A percentile compares a stretch with the other conserved stretches of the same genome.
Evolutionary conservation across 176 grass and related monocot species (phyloP).

Genomic region (Phyllostachys edulis): DNA sequence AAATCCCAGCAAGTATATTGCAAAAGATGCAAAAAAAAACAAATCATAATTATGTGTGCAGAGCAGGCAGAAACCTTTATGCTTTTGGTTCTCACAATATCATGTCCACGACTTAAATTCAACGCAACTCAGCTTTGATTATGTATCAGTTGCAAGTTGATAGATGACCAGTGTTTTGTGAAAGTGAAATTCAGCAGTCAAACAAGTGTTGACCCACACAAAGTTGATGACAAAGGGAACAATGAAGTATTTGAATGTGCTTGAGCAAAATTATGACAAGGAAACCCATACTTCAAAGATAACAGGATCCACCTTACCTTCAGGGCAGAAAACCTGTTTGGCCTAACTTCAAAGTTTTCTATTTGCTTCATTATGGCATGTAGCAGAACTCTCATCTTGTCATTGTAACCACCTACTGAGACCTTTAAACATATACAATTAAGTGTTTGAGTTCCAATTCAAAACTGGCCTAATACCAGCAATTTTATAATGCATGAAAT

Average conservation of each 20-base stretch:
- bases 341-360: conserved; percentile 84
- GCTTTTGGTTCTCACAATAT: conserved; percentile 15
- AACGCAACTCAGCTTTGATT: not conserved
- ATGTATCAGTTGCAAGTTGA: conserved; percentile 5
- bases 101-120: conserved; percentile 20
- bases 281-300: conserved; percentile 3
- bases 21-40: not conserved
- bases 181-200: conserved; percentile 1
- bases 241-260: not conserved
- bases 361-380: conserved; percentile 76
- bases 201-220: not conserved
- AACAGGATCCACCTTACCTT: conserved; percentile 58
- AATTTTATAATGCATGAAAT: conserved; percentile 23
- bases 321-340: conserved; percentile 79
- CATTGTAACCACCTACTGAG: conserved; percentile 74
- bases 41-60: not conserved
- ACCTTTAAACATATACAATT: conserved; percentile 51
- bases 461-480: not conserved
- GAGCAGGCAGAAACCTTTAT: not conserved
- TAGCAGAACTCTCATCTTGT: conserved; percentile 86
- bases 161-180: not conserved
- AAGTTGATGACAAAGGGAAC: conserved; percentile 10
- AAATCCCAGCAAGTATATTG: not conserved
- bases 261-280: conserved; percentile 10
- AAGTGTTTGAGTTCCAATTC: conserved; percentile 7